Evolutionary conservation across 805 yeast species (phyloP), one percentile per base, ranked within the genome.

Genomic region (Wickerhamiella kazuoi): DNA sequence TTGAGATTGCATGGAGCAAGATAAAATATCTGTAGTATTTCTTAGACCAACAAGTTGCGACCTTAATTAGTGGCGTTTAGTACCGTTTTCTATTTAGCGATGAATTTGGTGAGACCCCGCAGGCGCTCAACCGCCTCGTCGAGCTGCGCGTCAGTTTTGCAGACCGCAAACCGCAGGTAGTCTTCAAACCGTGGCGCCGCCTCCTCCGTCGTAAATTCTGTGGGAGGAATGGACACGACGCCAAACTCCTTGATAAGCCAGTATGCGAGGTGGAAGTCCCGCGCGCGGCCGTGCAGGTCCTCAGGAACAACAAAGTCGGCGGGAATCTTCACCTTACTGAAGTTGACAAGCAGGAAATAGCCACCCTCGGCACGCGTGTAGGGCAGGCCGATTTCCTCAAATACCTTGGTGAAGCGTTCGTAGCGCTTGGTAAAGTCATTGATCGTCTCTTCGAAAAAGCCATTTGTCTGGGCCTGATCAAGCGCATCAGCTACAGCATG

Each of bases 191-290:
- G 73, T 41, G 71, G 64, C 24, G 79, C 84, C 47, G 79, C 74
- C 43, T 71, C 74, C 8, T 74, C 70, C 34, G 75, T 69, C 51
- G 81, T 74, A 53, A 90, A 90, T 59, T 87, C 97, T n/a, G 94
- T 79, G 21, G 97, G 97, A 9, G 98, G 98, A 46, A 90, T 90
- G 3, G 94, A 79, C 17, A 90, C 97, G 31, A 90, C 93, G 9
- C 98, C 98, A 42, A 87, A 57, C 55, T 84, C 94, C 54, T 74
- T 76, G 52, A 84, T 83, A 43, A 90, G 67, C 96, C 97, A 90
- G 61, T 81, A 82, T 1, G 94, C 93, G 46, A 77, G 67, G 55
- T 73, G 74, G 67, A 84, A 90, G 62, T 90, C 98, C 46, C 74
- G 74, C 14, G 94, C 87, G 45, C 79, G 72, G 28, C 57, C 58